Conservation (phyloP, 352 stramenopile species). For the Globisporangium sylvaticum region DNA sequence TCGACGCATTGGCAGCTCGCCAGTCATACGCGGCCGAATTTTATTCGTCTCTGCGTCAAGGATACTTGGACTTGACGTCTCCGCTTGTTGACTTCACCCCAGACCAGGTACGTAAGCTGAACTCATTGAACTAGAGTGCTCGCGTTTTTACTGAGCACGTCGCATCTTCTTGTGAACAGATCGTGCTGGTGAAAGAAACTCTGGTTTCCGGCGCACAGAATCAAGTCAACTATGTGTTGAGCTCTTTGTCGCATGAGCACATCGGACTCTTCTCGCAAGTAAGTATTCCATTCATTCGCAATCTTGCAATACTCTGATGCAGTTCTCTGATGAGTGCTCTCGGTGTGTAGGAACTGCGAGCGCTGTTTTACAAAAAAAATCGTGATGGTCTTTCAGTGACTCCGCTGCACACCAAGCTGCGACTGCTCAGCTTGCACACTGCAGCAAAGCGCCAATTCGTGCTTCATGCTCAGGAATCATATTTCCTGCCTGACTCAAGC, state of each 20-base stretch:
- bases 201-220: constrained; percentile 70
- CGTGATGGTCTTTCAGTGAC: constrained; percentile 36
- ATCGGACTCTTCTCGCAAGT: constrained; percentile 74
- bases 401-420: constrained; percentile 70
- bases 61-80: constrained; percentile 78
- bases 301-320: not conserved
- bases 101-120: constrained; percentile 60
- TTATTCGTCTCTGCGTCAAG: constrained; percentile 77
- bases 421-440: constrained; percentile 68
- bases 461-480: constrained; percentile 56
- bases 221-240: constrained; percentile 86
- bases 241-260: constrained; percentile 68
- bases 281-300: not conserved
- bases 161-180: constrained; percentile 24
- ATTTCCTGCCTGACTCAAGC: constrained; percentile 48
- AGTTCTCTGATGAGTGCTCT: not conserved
- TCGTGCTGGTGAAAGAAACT: constrained; percentile 76
- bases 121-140: not conserved
- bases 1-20: constrained; percentile 64
- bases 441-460: constrained; percentile 66
- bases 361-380: constrained; percentile 68
- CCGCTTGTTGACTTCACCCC: constrained; percentile 80
- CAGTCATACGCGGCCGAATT: constrained; percentile 86
- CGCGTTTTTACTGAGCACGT: not conserved
- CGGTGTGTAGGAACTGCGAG: constrained; percentile 50